Evolutionary conservation across 2,329 filamentous ascomycete species (phyloP).

Genomic region (Juglanconis oblonga): DNA sequence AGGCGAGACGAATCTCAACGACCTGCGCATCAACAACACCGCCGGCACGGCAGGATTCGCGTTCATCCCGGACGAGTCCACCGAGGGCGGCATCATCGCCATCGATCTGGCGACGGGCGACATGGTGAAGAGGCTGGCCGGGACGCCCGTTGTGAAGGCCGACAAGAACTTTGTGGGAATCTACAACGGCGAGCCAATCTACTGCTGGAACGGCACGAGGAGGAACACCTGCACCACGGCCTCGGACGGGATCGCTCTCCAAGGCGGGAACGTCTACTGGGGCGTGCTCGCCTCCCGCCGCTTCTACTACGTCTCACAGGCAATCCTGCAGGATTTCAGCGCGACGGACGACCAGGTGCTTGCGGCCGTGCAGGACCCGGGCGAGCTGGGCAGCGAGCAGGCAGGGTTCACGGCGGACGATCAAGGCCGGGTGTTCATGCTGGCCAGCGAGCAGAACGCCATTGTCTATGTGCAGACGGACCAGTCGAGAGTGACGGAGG

Average conservation of each 20-base stretch:
- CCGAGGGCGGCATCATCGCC: constrained; percentile 34
- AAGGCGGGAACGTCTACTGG: constrained; percentile 39
- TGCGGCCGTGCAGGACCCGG: constrained; percentile 34
- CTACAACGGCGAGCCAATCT: constrained; percentile 32
- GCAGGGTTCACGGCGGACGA: constrained; percentile 41
- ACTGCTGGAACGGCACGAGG: constrained; percentile 33
- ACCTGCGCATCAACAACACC: constrained; percentile 41
- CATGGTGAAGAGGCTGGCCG: constrained; percentile 34
- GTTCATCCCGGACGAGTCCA: constrained; percentile 38
- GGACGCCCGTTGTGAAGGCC: constrained; percentile 33
- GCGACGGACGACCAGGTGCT: constrained; percentile 33
- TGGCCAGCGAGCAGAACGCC: constrained; percentile 40
- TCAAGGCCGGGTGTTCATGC: constrained; percentile 37
- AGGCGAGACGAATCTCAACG: constrained; percentile 37
- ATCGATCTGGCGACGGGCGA: constrained; percentile 35
- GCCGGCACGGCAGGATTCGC: constrained; percentile 36
- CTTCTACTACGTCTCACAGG: constrained; percentile 38
- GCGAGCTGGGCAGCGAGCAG: constrained; percentile 37
- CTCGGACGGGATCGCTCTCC: constrained; percentile 36
- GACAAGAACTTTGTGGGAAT: constrained; percentile 37
- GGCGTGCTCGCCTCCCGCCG: constrained; percentile 37
- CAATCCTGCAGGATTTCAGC: constrained; percentile 28
- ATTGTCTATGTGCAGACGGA: constrained; percentile 40
- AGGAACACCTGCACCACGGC: constrained; percentile 29
- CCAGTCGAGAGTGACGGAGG: constrained; percentile 30